Conservation (phyloP, 169 alveolate genomes). For the Eimeria brunetti region DNA sequence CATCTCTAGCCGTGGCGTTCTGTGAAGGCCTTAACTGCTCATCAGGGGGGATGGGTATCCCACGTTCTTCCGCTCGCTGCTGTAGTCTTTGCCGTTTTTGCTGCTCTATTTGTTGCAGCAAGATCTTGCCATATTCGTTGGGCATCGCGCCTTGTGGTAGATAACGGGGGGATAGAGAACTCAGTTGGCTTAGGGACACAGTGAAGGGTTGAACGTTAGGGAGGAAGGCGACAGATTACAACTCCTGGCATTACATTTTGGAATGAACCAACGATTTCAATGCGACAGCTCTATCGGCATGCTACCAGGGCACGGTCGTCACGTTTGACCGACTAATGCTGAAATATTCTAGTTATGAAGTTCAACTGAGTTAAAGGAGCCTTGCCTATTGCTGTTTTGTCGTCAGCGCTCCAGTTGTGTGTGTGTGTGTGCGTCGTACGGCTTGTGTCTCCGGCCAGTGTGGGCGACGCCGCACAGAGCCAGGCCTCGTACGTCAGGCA, state of each 20-base stretch:
- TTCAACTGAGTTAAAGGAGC: background rate
- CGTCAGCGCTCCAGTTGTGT: background rate
- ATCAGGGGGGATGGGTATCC: conserved; percentile 59
- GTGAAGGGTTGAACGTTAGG: background rate
- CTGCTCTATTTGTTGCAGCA: conserved; percentile 75
- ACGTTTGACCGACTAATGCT: background rate
- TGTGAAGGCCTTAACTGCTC: background rate
- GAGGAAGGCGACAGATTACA: background rate
- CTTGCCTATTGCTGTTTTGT: background rate
- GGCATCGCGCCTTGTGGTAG: conserved; percentile 45
- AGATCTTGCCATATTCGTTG: conserved; percentile 66
- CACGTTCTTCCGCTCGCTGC: conserved; percentile 75
- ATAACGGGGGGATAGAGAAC: background rate
- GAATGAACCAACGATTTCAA: background rate
- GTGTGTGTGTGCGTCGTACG: background rate
- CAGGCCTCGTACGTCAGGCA: background rate
- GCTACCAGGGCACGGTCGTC: background rate
- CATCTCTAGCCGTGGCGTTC: background rate
- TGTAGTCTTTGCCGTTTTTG: conserved; percentile 24
- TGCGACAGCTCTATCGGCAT: background rate
- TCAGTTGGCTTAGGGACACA: background rate
- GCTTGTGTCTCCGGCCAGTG: background rate
- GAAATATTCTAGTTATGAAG: background rate
- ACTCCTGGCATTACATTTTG: background rate
- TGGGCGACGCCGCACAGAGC: conserved; percentile 8